Percentiles rank a stretch among this genome's conserved stretches.
These are phyloP conservation scores for Neurospora sp. DNA, from an alignment of 495 filamentous ascomycete species.

Conservation along the genomic window DNA sequence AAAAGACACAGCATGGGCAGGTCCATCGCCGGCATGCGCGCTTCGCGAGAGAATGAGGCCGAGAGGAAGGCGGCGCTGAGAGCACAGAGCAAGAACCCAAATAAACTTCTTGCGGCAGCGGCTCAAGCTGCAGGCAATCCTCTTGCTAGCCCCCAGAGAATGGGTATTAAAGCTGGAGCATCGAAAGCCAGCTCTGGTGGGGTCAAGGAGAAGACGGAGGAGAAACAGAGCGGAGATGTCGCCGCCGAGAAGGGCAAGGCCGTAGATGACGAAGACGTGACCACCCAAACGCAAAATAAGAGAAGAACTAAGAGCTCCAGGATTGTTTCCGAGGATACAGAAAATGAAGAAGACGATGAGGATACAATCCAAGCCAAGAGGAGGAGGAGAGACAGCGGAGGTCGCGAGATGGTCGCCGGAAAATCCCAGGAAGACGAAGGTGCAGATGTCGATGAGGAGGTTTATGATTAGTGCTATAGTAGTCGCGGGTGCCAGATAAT, in stretches of 20 bases:
- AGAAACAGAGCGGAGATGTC: not conserved
- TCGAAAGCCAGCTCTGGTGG: not conserved
- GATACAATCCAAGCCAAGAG: not conserved
- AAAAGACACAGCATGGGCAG: not conserved
- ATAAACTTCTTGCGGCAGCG: not conserved
- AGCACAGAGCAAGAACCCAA: not conserved
- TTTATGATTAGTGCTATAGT: not conserved
- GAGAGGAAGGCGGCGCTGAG: not conserved
- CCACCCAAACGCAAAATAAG: not conserved
- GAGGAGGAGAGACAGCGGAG: not conserved
- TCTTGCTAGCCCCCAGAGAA: not conserved
- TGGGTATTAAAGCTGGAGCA: not conserved
- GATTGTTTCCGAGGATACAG: not conserved
- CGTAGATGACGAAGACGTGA: not conserved
- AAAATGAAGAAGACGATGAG: not conserved
- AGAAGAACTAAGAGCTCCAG: not conserved
- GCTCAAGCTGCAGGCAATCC: not conserved
- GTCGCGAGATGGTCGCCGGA: not conserved
- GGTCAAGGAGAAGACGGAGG: not conserved
- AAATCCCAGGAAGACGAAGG: not conserved
- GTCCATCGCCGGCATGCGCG: not conserved
- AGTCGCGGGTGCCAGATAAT: no score
- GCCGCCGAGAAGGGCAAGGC: not conserved
- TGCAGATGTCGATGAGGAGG: not conserved
- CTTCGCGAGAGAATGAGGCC: not conserved